These are phyloP conservation scores for Escovopsis sp. DNA, from an alignment of 2,329 filamentous ascomycete species.

Conservation along the genomic window DNA sequence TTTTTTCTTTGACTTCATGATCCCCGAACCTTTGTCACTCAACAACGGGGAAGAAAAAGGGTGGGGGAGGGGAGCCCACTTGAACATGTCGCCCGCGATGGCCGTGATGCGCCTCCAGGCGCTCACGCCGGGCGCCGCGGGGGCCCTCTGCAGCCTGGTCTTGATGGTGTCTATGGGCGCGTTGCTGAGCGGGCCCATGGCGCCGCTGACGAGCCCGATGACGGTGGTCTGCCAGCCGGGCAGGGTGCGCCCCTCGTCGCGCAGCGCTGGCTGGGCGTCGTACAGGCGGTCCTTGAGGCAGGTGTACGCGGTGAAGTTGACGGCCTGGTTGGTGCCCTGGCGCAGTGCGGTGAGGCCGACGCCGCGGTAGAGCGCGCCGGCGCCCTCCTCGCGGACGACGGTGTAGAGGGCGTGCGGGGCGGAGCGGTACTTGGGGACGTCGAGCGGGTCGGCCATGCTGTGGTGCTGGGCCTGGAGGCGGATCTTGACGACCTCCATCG, in stretches of 20 bases:
- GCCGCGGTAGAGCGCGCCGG: constrained; percentile 78
- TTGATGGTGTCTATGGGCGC: constrained; percentile 99
- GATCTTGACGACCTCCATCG: constrained; percentile 99
- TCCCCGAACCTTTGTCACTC: not conserved
- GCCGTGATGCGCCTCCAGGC: constrained; percentile 62
- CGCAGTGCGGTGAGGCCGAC: constrained; percentile 85
- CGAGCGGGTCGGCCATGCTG: constrained; percentile 91
- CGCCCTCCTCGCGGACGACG: constrained; percentile 80
- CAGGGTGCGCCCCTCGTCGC: constrained; percentile 37
- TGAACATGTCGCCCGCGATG: constrained; percentile 78
- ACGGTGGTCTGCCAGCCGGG: constrained; percentile 82
- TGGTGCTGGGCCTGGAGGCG: constrained; percentile 95
- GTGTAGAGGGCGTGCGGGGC: constrained; percentile 74
- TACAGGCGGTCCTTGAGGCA: constrained; percentile 77
- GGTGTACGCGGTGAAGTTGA: constrained; percentile 96
- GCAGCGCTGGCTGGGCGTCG: constrained; percentile 54
- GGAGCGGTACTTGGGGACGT: constrained; percentile 94
- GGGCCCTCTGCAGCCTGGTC: constrained; percentile 84
- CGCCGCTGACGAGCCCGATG: constrained; percentile 81
- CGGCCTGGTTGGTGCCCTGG: constrained; percentile 93
- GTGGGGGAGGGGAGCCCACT: constrained; percentile 28
- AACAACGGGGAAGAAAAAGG: no score
- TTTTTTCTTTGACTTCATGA: not conserved
- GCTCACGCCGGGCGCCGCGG: constrained; percentile 65
- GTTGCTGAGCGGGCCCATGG: constrained; percentile 91